Conservation (phyloP, 805 yeast genomes). For the Candida alai region DNA sequence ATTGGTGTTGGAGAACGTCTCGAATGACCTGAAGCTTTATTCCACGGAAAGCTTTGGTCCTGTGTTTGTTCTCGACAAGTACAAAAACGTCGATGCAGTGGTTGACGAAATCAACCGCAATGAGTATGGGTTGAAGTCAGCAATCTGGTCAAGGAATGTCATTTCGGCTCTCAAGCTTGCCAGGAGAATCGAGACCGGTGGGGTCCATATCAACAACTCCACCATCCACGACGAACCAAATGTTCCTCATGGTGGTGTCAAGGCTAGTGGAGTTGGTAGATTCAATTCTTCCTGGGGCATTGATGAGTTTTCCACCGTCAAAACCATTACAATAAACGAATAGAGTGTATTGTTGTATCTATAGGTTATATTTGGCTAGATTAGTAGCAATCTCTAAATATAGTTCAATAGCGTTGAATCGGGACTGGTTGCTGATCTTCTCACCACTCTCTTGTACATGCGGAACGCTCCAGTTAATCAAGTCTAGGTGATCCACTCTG, state of each 20-base stretch:
- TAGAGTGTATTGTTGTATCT: slow-evolving; percentile 2
- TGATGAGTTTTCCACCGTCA: slow-evolving; percentile 31
- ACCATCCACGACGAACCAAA: slow-evolving; percentile 34
- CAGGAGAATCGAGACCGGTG: slow-evolving; percentile 33
- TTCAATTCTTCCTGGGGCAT: slow-evolving; percentile 42
- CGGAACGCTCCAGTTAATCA: slow-evolving; percentile 91
- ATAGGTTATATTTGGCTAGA: slow-evolving; percentile 36
- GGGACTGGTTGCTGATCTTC: slow-evolving; percentile 51
- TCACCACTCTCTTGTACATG: too few relatives aligned
- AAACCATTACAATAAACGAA: slow-evolving; percentile 23
- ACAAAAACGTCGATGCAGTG: slow-evolving; percentile 14
- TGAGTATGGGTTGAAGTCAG: slow-evolving; percentile 37
- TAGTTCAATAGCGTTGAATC: slow-evolving; percentile 65
- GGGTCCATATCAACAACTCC: slow-evolving; percentile 34
- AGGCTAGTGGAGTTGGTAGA: slow-evolving; percentile 36
- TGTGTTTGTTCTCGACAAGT: slow-evolving; percentile 29
- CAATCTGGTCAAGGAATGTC: slow-evolving; percentile 40
- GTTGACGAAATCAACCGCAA: slow-evolving; percentile 22
- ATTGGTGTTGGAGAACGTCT: slow-evolving; percentile 27
- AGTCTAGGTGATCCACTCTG: slow-evolving; percentile 79
- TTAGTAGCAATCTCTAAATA: slow-evolving; percentile 66
- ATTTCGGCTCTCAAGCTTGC: slow-evolving; percentile 31
- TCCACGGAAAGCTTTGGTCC: slow-evolving; percentile 44
- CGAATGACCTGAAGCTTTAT: slow-evolving; percentile 24
- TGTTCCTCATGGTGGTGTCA: slow-evolving; percentile 45